Base-by-base conservation (phyloP, 2,329 filamentous ascomycete species). In the Pestalotiopsis sp. region DNA sequence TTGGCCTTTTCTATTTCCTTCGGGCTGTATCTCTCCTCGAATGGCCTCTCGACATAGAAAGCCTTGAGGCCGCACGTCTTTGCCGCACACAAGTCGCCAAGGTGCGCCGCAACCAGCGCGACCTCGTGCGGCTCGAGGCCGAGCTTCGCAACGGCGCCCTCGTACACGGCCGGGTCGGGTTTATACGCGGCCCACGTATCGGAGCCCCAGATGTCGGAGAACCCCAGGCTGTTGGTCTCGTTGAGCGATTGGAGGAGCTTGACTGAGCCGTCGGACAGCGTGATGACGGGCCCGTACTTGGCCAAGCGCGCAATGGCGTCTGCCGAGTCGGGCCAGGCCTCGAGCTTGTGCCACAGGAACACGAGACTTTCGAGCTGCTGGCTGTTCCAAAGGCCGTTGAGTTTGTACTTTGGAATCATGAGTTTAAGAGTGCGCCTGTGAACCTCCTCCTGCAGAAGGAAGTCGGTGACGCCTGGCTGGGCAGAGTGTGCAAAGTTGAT, bases 171-270 rank as follows among this genome's bases (percentile, higher is more conserved):
- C 4, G 83, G 83, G 64, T 85, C 83, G 0, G 89, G 89, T 78
- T 91, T 91, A 74, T 91, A 91, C 0, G 87, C 85, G 25, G 82
- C 80, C 73, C 91, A 91, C 68, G 88, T 80, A 75, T 89, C 88
- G 0, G 86, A 85, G 25, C 85, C 87, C 70, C 86, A 82, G 49
- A 90, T 70, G 66, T 85, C 81, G 31, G 81, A 83, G 74, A 90
- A 91, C 0, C 81, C 81, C 67, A 91, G 80, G 2, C 78, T 75
- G 12, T 83, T 85, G 73, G 86, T 78, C 41, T 74, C 71, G 23
- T 83, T 79, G 66, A 91, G 81, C 73, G 91, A 88, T 1, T 80
- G 72, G 27, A 91, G 80, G 5, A 91, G 79, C 7, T 80, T 79
- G 1, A 85, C 74, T 72, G 91, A 91, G 31, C 88, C 89, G 73